These are phyloP conservation scores for Puccinia novopanici DNA, from an alignment of 1,284 basidiomycete species.

Conservation along the genomic window DNA sequence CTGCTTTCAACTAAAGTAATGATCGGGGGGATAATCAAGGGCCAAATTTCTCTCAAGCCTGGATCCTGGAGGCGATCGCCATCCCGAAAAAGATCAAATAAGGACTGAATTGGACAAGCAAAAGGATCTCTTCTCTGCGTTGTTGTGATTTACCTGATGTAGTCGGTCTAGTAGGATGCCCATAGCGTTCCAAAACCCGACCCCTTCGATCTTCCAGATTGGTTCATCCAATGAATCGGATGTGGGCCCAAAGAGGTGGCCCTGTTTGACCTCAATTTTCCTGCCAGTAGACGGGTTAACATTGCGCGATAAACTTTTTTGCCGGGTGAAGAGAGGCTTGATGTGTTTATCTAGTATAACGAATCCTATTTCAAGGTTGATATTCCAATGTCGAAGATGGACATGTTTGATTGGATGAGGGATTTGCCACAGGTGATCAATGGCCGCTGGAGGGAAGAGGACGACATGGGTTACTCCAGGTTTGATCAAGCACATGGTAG, in stretches of 20 bases:
- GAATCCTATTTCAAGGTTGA: not conserved
- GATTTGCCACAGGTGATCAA: constrained; percentile 18
- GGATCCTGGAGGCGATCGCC: constrained; percentile 11
- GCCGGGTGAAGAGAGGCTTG: constrained; percentile 17
- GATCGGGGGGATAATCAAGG: constrained; percentile 32
- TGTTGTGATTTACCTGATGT: constrained; percentile 1
- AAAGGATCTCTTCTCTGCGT: no score
- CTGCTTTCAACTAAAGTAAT: constrained; percentile 29
- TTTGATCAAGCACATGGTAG: not conserved
- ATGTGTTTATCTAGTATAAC: not conserved
- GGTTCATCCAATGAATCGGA: constrained; percentile 18
- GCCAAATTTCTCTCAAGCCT: constrained; percentile 35
- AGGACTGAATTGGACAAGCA: not conserved
- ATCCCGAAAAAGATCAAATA: not conserved
- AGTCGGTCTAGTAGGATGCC: not conserved
- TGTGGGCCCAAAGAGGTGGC: constrained; percentile 40
- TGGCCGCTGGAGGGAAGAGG: not conserved
- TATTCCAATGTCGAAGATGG: not conserved
- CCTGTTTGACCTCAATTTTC: constrained; percentile 54
- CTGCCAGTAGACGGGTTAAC: constrained; percentile 54
- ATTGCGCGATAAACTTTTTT: constrained; percentile 44
- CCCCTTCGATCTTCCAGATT: constrained; percentile 18
- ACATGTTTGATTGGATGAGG: not conserved
- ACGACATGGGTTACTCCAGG: not conserved
- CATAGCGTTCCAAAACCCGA: constrained; percentile 32